Evolutionary conservation across 2,329 filamentous ascomycete genomes (phyloP).

Genomic region (Ilyonectria mors-panacis): DNA sequence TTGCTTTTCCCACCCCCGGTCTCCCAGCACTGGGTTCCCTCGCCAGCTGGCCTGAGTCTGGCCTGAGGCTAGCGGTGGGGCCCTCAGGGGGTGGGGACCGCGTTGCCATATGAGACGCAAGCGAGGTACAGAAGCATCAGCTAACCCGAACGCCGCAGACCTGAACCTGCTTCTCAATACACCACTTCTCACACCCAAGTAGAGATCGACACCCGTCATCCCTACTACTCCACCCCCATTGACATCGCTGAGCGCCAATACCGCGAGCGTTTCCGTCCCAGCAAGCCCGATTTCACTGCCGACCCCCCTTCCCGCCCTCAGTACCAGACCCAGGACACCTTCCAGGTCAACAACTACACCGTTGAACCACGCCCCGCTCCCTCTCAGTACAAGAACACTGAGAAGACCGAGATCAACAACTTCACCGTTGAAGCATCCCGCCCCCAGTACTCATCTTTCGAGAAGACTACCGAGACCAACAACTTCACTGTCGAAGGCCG

Average conservation of each 20-base stretch:
- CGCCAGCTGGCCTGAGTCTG: slow-evolving; percentile 46
- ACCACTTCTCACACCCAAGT: slow-evolving; percentile 72
- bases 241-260: slow-evolving; percentile 78
- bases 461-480: slow-evolving; percentile 35
- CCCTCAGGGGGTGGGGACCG: slow-evolving; percentile 44
- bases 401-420: slow-evolving; percentile 45
- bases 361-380: slow-evolving; percentile 45
- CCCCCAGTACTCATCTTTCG: slow-evolving; percentile 25
- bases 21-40: slow-evolving; percentile 36
- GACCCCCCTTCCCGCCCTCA: slow-evolving; percentile 53
- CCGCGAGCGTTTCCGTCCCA: slow-evolving; percentile 72
- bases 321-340: slow-evolving; percentile 48
- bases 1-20: slow-evolving; percentile 44
- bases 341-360: slow-evolving; percentile 49
- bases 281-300: slow-evolving; percentile 56
- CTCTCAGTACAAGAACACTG: slow-evolving; percentile 37
- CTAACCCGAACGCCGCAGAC: slow-evolving; percentile 52
- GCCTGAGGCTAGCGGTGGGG: slow-evolving; percentile 43
- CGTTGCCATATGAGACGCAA: slow-evolving; percentile 52
- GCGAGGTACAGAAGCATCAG: slow-evolving; percentile 49
- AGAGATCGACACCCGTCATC: slow-evolving; percentile 71
- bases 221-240: slow-evolving; percentile 66
- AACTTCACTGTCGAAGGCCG: slow-evolving; percentile 34
- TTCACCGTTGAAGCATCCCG: slow-evolving; percentile 34
- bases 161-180: slow-evolving; percentile 62